Base-by-base conservation (phyloP, 305 asterid species). In the Fraxinus ornus region DNA sequence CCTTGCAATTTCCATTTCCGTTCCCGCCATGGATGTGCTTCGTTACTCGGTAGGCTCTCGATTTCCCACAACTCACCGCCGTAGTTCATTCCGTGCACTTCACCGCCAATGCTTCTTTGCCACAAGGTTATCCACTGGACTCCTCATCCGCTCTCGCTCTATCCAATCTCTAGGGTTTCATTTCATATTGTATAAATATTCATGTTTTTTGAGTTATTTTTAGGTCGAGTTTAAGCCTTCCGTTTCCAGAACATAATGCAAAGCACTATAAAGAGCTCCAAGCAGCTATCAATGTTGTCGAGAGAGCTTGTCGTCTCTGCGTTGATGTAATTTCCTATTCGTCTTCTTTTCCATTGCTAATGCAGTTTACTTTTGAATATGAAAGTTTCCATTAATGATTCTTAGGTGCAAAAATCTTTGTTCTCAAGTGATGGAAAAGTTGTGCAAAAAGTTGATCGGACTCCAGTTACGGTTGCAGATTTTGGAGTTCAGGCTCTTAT, bases 401-500 rank as follows among this genome's bases (percentile, higher is more conserved):
- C 33, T 35, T 86, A 95, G 99, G 99, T 94, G 87, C 93, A 95
- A 83, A 93, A 85, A 75, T 90, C 99, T 2, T 79, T 94, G 89
- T 82, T 91, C 75, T 86, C 93, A 17, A 89, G 85, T 81, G 93
- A 94, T 83, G 95, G 92, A 26, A 85, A 82, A 1, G 81, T 95
- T 81, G 84, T 93, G 32, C 88, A 94, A 87, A 95, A 95, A 88
- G 82, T 85, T 30, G 99, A 95, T 80, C 91, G 88, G 84, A 92
- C 99, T 19, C 99, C 99, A 7, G 99, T 95, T 39, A 95, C 99
- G 62, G 86, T 94, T 82, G 98, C 99, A 33, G 99, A 95, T 88
- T 95, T 94, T 82, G 99, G 98, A 79, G 99, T 94, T 86, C 99
- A 95, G 87, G 99, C 98, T 83, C 94, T 95, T 66, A 87, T 95